Evolutionary conservation across 164 flowering plant species (phyloP), one percentile per base, ranked within the genome.

Genomic region (Vitis cinerea): DNA sequence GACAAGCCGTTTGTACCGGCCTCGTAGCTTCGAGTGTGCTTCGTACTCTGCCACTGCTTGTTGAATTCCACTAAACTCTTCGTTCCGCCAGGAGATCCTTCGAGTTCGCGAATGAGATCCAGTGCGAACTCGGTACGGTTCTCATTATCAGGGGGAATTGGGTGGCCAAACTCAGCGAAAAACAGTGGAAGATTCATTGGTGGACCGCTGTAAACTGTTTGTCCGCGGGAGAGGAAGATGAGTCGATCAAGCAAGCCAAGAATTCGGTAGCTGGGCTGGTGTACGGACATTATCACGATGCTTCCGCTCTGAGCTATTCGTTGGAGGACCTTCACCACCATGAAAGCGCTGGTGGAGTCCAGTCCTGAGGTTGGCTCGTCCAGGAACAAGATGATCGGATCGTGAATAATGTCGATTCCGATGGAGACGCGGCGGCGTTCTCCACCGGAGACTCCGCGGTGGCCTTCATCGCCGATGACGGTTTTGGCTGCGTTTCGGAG

Each of bases 331-430:
- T 87, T 87, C 64, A 87, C 88, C 57, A 87, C 91, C 91, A 85
- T 87, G 78, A 70, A 85, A 4, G 91, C 91, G 57, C 86, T 83
- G 9, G 91, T 87, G 1, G 91, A 87, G 67, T 87, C 91, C 3
- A 87, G 82, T 0, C 91, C 91, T 0, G 91, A 87, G 10, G 91
- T 87, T 15, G 91, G 91, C 16, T 87, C 91, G 66, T 87, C 91
- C 12, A 87, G 81, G 66, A 87, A 84, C 23, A 87, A 67, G 8
- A 87, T 56, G 59, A 87, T 87, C 7, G 91, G 91, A 49, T 87
- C 91, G 71, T 87, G 91, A 57, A 87, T 84, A 3, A 87, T 86
- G 73, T 87, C 91, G 62, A 75, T 86, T 17, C 91, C 91, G 49
- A 87, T 87, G 4, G 91, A 87, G 2, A 87, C 91, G 0, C 91